phyloP scores from a whole-genome alignment of 176 grass and related monocot species.

The Calamus simplicifolius region DNA sequence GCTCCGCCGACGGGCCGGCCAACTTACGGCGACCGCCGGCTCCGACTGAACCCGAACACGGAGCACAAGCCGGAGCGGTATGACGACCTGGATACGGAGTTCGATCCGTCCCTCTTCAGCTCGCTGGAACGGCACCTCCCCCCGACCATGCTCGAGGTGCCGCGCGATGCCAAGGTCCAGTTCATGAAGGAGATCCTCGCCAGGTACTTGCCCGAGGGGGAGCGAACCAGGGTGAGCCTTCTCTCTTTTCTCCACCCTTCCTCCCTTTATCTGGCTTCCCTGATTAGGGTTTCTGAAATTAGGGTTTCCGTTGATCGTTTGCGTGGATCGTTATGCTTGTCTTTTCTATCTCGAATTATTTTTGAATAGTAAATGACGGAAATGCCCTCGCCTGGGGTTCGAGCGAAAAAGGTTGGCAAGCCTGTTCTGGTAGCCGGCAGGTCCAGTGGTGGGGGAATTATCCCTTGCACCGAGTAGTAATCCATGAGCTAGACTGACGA shows the following conservation, averaged over 20 bases:
- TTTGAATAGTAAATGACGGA: constrained; percentile 5
- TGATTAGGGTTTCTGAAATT: constrained; percentile 7
- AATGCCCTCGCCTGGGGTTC: not conserved
- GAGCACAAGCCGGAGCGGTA: constrained; percentile 60
- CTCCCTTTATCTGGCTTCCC: not conserved
- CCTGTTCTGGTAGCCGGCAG: too few species aligned
- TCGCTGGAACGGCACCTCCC: constrained; percentile 75
- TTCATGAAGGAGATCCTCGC: constrained; percentile 58
- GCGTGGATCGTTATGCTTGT: too few species aligned
- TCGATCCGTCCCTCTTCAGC: constrained; percentile 55
- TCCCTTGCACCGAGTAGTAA: too few species aligned
- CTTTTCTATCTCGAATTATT: not conserved
- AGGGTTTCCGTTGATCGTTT: not conserved
- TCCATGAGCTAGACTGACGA: too few species aligned
- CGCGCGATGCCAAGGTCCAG: constrained; percentile 51
- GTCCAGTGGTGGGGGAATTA: too few species aligned
- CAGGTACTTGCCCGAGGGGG: constrained; percentile 67
- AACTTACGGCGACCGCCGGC: constrained; percentile 36
- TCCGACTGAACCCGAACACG: constrained; percentile 56
- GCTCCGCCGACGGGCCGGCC: not conserved
- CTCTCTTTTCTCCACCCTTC: constrained; percentile 1
- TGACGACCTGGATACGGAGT: constrained; percentile 51
- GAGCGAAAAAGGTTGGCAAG: too few species aligned
- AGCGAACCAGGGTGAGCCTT: constrained; percentile 50
- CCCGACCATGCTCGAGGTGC: constrained; percentile 50